These are phyloP conservation scores for Larix kaempferi DNA, from an alignment of 75 land plant genomes.

Conservation along the genomic window DNA sequence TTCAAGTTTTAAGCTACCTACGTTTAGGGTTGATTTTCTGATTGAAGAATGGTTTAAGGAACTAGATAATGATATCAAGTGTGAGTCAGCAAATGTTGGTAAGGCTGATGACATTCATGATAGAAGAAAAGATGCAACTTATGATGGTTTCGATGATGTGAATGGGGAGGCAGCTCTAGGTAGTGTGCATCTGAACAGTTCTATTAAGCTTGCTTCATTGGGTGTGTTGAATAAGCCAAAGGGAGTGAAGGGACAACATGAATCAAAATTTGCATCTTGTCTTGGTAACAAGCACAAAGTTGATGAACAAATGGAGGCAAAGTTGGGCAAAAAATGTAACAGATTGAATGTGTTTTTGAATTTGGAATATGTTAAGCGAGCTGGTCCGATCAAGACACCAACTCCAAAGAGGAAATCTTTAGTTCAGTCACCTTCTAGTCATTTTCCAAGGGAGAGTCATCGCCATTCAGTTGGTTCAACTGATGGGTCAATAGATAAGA, in stretches of 20 bases:
- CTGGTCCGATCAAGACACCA: slow-evolving; percentile 57
- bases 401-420: slow-evolving; percentile 52
- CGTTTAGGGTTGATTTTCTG: too few species aligned
- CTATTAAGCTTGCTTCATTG: background rate
- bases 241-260: slow-evolving; percentile 53
- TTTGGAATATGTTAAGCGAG: slow-evolving; percentile 67
- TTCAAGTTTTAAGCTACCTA: too few species aligned
- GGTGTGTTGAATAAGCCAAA: slow-evolving; percentile 35
- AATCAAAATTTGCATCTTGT: slow-evolving; percentile 45
- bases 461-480: slow-evolving; percentile 24
- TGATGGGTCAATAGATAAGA: slow-evolving; percentile 36
- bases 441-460: slow-evolving; percentile 25
- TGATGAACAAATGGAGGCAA: slow-evolving; percentile 70
- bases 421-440: slow-evolving; percentile 27
- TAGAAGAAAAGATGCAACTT: slow-evolving; percentile 15
- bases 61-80: background rate
- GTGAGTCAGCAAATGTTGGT: background rate
- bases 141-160: slow-evolving; percentile 20
- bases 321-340: slow-evolving; percentile 79
- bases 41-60: too few species aligned
- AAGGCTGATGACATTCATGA: slow-evolving; percentile 12
- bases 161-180: slow-evolving; percentile 15
- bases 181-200: background rate
- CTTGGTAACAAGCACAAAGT: slow-evolving; percentile 49
- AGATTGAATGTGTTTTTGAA: slow-evolving; percentile 81